Evolutionary conservation across 2,329 filamentous ascomycete genomes (phyloP), one percentile per base, ranked within the genome.

Genomic region (Fusarium temperatum): DNA sequence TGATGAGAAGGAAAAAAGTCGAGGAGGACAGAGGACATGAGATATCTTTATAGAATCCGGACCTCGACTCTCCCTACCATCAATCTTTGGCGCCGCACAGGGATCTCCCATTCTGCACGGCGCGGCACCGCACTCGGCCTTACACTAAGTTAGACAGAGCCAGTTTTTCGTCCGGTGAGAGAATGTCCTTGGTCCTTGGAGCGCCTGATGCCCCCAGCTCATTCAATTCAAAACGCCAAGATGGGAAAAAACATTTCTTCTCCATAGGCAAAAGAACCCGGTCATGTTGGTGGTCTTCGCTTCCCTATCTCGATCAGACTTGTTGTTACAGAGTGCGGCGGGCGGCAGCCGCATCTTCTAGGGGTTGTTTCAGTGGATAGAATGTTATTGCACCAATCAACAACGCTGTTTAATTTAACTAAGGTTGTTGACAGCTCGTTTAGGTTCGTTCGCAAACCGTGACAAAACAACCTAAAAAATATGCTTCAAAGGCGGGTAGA

Each of bases 381-480:
- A 47, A 59, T 38, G 28, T 58, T 28, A 50, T 60, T 65, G 65
- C 65, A 61, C 65, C 53, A 67, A 67, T 67, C 32, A 67, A 24
- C 12, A n/a, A 1, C 13, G 60, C 6, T 65, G 63, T 66, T 65
- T 36, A 65, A 65, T 66, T 18, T 36, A 53, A 28, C 53, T 15
- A 47, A 32, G 39, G 54, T 67, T 50, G 13, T 8, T 18, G 20
- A 38, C 51, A 57, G 30, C 42, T 24, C 54, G n/a, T 8, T 41
- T 30, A 51, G 45, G 50, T 32, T 67, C 53, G 63, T 41, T 44
- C 44, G 45, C 22, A 8, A 11, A 17, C 24, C 35, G 18, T 5
- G 32, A 18, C 22, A 39, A 67, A 67, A 67, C 65, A 67, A 67
- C 63, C 36, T 67, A 67, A 67, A 66, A 66, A 66, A 65, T 38